A percentile compares a stretch with the other conserved stretches of the same genome.
These are phyloP conservation scores for Datisca glomerata DNA, from an alignment of 306 rosid species.

Conservation along the genomic window DNA sequence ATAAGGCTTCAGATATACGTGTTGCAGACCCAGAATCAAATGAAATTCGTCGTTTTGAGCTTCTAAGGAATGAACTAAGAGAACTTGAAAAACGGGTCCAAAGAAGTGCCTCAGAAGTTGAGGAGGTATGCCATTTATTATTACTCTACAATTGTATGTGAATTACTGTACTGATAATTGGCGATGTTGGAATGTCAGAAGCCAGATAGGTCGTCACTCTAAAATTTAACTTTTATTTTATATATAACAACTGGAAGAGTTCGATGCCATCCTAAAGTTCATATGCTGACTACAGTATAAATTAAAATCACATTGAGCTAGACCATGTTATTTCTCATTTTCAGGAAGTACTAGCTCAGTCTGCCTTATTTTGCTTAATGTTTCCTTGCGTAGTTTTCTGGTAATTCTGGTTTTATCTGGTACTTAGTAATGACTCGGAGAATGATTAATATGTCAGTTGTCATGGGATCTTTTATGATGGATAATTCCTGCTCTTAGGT, in stretches of 20 bases:
- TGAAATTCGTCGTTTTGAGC: conserved; percentile 80
- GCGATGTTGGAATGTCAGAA: too few relatives aligned
- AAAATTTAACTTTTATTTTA: too few relatives aligned
- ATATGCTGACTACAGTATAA: too few relatives aligned
- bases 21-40: conserved; percentile 38
- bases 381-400: not conserved
- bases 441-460: too few relatives aligned
- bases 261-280: too few relatives aligned
- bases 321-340: not conserved
- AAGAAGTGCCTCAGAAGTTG: conserved; percentile 61
- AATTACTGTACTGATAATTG: too few relatives aligned
- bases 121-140: conserved; percentile 43
- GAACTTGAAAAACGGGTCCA: conserved; percentile 86
- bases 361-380: not conserved
- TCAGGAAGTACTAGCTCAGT: not conserved
- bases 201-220: too few relatives aligned
- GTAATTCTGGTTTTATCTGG: not conserved
- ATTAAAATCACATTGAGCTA: not conserved
- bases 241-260: too few relatives aligned
- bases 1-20: conserved; percentile 33
- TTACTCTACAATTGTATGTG: too few relatives aligned
- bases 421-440: too few relatives aligned
- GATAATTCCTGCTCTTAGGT: too few relatives aligned
- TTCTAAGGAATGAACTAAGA: conserved; percentile 62
- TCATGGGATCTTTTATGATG: too few relatives aligned